These are phyloP conservation scores for Fomitopsis palustris DNA, from an alignment of 1,284 basidiomycete genomes.

Conservation along the genomic window DNA sequence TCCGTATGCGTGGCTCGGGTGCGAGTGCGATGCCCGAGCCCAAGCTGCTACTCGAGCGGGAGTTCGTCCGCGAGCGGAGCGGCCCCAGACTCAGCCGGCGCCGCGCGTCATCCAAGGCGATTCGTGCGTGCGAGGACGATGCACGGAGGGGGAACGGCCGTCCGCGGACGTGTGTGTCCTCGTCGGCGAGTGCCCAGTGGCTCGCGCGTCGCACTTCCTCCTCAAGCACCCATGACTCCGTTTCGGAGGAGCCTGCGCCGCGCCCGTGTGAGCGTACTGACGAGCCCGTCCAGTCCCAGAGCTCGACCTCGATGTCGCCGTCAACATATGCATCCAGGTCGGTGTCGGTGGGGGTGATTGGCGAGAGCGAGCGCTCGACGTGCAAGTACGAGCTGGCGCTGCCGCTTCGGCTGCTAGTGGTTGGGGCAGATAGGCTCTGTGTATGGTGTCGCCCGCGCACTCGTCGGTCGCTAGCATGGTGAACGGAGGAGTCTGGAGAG, in stretches of 20 bases:
- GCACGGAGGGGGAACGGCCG: constrained; percentile 2
- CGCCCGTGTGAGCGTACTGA: constrained; percentile 6
- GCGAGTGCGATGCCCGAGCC: background rate
- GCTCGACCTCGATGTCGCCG: constrained; percentile 19
- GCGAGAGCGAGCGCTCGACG: background rate
- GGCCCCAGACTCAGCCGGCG: constrained; percentile 6
- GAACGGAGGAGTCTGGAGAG: constrained; percentile 11
- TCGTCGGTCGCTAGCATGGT: constrained; percentile 1
- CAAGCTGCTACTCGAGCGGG: constrained; percentile 12
- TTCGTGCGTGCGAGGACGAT: constrained; percentile 3
- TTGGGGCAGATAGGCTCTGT: constrained; percentile 1
- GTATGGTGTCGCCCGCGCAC: constrained; percentile 9
- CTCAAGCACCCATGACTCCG: constrained; percentile 22
- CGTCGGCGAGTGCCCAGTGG: constrained; percentile 15
- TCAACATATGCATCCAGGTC: constrained; percentile 9
- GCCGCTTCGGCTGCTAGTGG: constrained; percentile 3
- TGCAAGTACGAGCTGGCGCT: background rate
- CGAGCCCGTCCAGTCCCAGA: constrained; percentile 25
- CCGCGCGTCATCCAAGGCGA: background rate
- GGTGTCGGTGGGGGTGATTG: constrained; percentile 4
- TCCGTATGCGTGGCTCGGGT: constrained; percentile 25
- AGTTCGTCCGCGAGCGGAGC: constrained; percentile 19
- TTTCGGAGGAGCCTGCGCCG: constrained; percentile 13
- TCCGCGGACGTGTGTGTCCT: background rate
- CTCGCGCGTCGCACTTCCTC: constrained; percentile 23